phyloP scores from a whole-genome alignment of 768 basidiomycete genomes.

The Agaricus subrufescens region DNA sequence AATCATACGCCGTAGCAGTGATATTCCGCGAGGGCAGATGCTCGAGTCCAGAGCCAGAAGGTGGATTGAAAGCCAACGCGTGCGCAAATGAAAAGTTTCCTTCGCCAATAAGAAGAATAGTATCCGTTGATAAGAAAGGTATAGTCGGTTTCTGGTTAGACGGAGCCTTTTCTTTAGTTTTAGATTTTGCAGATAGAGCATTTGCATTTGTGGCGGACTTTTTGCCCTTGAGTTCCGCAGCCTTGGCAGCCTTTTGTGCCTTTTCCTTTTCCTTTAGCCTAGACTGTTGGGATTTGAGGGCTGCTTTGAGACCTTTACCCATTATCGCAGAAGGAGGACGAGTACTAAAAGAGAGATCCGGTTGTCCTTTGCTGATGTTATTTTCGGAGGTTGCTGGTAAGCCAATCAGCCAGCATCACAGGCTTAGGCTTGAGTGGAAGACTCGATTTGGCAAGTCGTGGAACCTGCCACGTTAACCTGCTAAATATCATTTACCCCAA shows the following conservation, averaged over 20 bases:
- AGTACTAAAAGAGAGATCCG: background rate
- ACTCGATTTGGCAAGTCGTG: background rate
- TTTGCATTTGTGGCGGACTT: conserved; percentile 16
- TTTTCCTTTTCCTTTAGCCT: conserved; percentile 61
- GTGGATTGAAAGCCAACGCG: conserved; percentile 47
- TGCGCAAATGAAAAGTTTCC: conserved; percentile 92
- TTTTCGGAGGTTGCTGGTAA: background rate
- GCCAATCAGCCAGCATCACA: background rate
- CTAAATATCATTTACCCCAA: conserved; percentile 8
- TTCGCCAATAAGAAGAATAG: conserved; percentile 81
- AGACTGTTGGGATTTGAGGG: conserved; percentile 65
- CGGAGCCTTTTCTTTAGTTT: conserved; percentile 10
- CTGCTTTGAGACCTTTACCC: conserved; percentile 63
- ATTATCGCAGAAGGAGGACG: conserved; percentile 16
- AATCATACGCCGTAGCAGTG: conserved; percentile 83
- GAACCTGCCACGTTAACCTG: conserved; percentile 20
- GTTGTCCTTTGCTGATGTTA: background rate
- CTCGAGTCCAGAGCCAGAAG: conserved; percentile 41
- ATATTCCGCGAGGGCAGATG: conserved; percentile 62
- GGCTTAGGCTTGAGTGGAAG: background rate
- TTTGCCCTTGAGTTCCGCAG: conserved; percentile 43
- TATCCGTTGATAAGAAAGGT: conserved; percentile 63
- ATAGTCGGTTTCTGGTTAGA: conserved; percentile 38
- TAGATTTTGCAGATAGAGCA: conserved; percentile 16
- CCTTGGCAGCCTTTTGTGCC: conserved; percentile 43